Conservation (phyloP, 1,284 basidiomycete species). For the Abortiporus biennis region DNA sequence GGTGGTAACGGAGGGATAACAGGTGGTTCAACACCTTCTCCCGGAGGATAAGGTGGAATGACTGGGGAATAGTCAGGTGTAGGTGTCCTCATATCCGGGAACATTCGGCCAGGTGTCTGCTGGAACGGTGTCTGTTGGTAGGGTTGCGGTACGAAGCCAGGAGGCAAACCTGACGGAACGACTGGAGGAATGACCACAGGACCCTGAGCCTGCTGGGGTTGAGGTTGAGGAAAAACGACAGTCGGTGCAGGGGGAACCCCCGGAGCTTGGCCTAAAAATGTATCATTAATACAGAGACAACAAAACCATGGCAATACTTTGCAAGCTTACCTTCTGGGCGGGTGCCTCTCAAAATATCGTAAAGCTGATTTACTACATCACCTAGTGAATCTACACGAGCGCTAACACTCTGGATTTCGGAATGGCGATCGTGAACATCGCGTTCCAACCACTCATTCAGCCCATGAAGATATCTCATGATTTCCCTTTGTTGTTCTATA, state of each 20-base stretch:
- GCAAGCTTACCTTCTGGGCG: no score
- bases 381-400: conserved; percentile 57
- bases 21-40: no score
- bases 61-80: no score
- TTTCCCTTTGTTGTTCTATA: conserved; percentile 68
- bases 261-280: not conserved
- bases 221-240: conserved; percentile 5
- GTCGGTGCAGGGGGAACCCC: not conserved
- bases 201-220: conserved; percentile 3
- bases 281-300: no score
- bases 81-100: no score
- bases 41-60: no score
- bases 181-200: not conserved
- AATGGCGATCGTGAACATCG: conserved; percentile 69
- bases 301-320: no score
- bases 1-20: no score
- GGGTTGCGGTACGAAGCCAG: no score
- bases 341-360: no score
- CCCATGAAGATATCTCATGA: conserved; percentile 68
- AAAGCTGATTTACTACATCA: conserved; percentile 36
- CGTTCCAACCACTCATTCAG: conserved; percentile 71
- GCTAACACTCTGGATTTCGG: conserved; percentile 59
- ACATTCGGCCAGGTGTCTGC: no score
- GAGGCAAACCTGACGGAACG: not conserved
- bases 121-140: no score